Evolutionary conservation across 106 monocot species (phyloP).

Genomic region (Acanthochlamys bracteata): DNA sequence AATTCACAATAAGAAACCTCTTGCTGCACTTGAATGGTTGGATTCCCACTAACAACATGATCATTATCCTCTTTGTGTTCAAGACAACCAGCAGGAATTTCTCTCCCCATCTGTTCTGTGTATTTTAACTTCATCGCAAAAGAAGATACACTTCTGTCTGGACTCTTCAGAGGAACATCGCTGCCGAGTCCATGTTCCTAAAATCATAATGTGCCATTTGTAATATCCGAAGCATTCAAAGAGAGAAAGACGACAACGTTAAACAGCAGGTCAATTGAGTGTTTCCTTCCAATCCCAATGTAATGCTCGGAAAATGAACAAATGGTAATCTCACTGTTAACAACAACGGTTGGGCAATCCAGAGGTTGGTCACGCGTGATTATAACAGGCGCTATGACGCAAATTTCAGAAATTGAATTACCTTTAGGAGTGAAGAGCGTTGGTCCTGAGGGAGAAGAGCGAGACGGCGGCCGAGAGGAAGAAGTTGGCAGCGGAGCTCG

Average conservation of each 20-base stretch:
- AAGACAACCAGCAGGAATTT: conserved; percentile 4
- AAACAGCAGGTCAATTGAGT: no score
- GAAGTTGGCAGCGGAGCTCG: conserved; percentile 42
- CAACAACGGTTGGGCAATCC: no score
- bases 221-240: neutral
- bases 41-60: conserved; percentile 7
- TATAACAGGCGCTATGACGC: no score
- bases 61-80: conserved; percentile 3
- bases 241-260: no score
- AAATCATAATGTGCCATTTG: neutral
- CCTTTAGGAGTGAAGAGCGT: conserved; percentile 70
- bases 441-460: conserved; percentile 49
- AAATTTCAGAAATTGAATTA: conserved; percentile 14
- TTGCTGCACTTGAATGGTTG: neutral
- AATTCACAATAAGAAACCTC: conserved; percentile 20
- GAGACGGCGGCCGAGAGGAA: conserved; percentile 58
- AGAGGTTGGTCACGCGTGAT: no score
- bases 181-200: conserved; percentile 86
- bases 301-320: no score
- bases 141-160: conserved; percentile 72
- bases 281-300: no score
- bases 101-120: conserved; percentile 3
- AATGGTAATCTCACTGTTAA: no score
- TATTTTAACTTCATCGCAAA: conserved; percentile 64
- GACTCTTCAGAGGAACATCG: conserved; percentile 80